A percentile compares a stretch with the other conserved stretches of the same genome.
Evolutionary conservation across 768 basidiomycete genomes (phyloP).

Genomic region (Suillus subluteus): DNA sequence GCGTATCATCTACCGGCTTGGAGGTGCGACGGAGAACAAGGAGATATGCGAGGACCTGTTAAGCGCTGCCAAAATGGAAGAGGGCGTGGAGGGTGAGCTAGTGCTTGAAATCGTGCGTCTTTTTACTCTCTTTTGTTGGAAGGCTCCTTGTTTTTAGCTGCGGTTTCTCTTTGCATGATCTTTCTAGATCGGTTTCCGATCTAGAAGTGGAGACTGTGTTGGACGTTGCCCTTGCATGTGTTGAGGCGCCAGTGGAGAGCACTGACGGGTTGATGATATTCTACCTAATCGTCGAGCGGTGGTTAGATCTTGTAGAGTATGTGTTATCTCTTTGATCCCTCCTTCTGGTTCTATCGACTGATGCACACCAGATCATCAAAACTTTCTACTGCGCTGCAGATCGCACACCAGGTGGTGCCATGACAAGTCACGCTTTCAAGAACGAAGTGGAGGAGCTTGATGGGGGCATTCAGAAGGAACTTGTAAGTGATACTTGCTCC

Average conservation of each 20-base stretch:
- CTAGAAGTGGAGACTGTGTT: constrained; percentile 25
- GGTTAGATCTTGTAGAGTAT: constrained; percentile 75
- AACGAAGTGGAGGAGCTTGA: too few relatives aligned
- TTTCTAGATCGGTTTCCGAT: constrained; percentile 19
- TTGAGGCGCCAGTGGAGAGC: constrained; percentile 24
- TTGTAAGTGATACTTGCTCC: too few relatives aligned
- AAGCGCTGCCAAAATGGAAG: constrained; percentile 29
- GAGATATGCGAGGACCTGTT: constrained; percentile 19
- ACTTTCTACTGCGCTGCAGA: too few relatives aligned
- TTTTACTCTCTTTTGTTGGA: constrained; percentile 3
- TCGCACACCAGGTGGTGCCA: too few relatives aligned
- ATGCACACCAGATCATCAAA: too few relatives aligned
- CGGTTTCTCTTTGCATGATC: constrained; percentile 5
- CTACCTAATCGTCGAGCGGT: constrained; percentile 61
- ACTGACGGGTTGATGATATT: constrained; percentile 47
- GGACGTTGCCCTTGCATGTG: constrained; percentile 23
- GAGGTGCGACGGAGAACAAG: background rate
- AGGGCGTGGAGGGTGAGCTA: constrained; percentile 37
- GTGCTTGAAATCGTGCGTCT: constrained; percentile 52
- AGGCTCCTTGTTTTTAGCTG: constrained; percentile 2
- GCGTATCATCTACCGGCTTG: constrained; percentile 42
- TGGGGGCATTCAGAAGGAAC: too few relatives aligned
- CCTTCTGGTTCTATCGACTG: background rate
- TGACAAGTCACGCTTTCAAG: too few relatives aligned
- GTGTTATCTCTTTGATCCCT: constrained; percentile 26